Conservation (phyloP, 2,329 filamentous ascomycete species). For the Ascochyta fabae region DNA sequence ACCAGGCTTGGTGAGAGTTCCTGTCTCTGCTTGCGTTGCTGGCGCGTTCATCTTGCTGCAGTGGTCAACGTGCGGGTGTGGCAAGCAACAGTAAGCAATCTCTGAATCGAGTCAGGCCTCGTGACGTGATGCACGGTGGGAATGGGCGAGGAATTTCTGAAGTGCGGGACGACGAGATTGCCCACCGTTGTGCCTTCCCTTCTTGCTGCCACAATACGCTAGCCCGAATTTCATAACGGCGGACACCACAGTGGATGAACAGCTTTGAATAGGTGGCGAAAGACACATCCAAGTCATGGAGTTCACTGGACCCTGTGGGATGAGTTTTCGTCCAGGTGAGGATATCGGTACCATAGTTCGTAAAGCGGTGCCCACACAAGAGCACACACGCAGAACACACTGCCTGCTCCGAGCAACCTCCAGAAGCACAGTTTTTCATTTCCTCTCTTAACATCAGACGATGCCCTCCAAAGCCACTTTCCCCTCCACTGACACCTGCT, state of each 20-base stretch:
- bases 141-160: not conserved
- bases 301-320: not conserved
- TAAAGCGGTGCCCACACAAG: not conserved
- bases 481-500: not conserved
- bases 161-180: not conserved
- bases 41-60: not conserved
- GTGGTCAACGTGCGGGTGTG: not conserved
- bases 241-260: not conserved
- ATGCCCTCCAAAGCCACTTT: not conserved
- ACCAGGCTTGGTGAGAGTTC: slow-evolving; percentile 21
- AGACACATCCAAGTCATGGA: too few species aligned
- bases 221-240: not conserved
- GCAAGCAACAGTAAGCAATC: not conserved
- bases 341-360: not conserved
- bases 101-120: not conserved
- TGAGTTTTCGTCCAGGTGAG: not conserved
- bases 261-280: not conserved
- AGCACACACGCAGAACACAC: not conserved
- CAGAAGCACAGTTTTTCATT: not conserved
- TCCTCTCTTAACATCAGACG: not conserved
- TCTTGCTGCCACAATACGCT: not conserved
- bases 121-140: too few species aligned
- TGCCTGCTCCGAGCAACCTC: not conserved
- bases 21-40: slow-evolving; percentile 8
- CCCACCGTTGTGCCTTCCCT: not conserved